Evolutionary conservation across 2,329 filamentous ascomycete species (phyloP), one percentile per base, ranked within the genome.

Genomic region (Penicillium sp.): DNA sequence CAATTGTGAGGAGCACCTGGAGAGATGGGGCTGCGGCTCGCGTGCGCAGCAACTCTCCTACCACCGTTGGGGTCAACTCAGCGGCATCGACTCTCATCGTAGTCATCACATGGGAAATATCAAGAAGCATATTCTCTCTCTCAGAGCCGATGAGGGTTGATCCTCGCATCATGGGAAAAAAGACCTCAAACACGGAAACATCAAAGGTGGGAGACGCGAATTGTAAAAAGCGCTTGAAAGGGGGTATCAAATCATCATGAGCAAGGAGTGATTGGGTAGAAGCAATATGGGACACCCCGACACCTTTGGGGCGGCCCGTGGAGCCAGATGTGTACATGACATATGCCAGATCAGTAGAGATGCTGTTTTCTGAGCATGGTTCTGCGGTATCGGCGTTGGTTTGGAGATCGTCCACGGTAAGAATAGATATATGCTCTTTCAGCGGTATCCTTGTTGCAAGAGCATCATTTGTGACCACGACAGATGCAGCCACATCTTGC

Each of bases 271-370:
- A 91, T 72, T 96, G 93, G 0, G 90, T 89, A 8, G 83, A 91
- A 17, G 93, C 90, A 29, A 81, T 77, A 75, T 97, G 93, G 31
- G 91, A 91, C 31, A 97, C 81, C 2, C 84, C 83, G 25, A 97
- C 93, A 0, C 92, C 93, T 77, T 97, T 97, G 0, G 93, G 93
- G 5, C 87, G 86, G 13, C 93, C 93, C 0, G 92, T 96, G 6
- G 91, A 96, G 3, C 92, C 92, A 45, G 91, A 96, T 0, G 93
- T 96, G 72, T 96, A 97, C 86, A 96, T 92, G 58, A 96, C 85
- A 77, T 97, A 97, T 25, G 93, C 91, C 25, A 93, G 52, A 56
- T 68, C 60, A 8, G 66, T 61, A 17, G 66, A 45, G 72, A 59
- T 82, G 29, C 45, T 49, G 17, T 49, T 17, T 31, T 48, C 48